Conservation (phyloP, 805 yeast genomes). For the Metschnikowia lunata region DNA sequence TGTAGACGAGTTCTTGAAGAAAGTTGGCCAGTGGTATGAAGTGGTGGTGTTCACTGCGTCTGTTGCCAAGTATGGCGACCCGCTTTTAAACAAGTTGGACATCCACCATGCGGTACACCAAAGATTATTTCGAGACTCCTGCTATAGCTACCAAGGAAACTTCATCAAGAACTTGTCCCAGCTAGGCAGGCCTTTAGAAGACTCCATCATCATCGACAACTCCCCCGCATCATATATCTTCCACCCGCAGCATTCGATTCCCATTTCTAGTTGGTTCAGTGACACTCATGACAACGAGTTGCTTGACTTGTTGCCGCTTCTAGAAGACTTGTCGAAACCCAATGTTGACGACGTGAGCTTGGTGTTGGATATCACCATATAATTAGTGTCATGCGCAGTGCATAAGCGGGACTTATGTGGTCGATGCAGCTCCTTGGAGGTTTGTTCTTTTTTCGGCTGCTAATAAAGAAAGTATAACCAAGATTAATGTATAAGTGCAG, state of each 20-base stretch:
- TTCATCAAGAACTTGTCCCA: conserved; percentile 91
- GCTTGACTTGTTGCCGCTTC: conserved; percentile 82
- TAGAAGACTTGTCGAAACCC: conserved; percentile 73
- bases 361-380: conserved; percentile 72
- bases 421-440: background rate
- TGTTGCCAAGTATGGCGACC: conserved; percentile 94
- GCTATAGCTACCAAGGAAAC: conserved; percentile 90
- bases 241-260: conserved; percentile 97
- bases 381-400: conserved; percentile 5
- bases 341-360: conserved; percentile 80
- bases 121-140: conserved; percentile 88
- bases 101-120: conserved; percentile 75
- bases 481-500: background rate
- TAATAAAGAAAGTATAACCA: too few relatives aligned
- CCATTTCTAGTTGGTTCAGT: conserved; percentile 96
- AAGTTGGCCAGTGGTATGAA: conserved; percentile 83
- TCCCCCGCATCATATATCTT: conserved; percentile 97
- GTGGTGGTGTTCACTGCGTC: conserved; percentile 97
- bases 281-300: conserved; percentile 97
- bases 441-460: background rate
- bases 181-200: conserved; percentile 85
- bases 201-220: conserved; percentile 87
- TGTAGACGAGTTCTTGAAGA: conserved; percentile 83
- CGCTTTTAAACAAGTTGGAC: conserved; percentile 85
- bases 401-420: conserved; percentile 21